Evolutionary conservation across 345 rosid genomes (phyloP), one percentile per base, ranked within the genome.

Genomic region (Hibiscus mutabilis): DNA sequence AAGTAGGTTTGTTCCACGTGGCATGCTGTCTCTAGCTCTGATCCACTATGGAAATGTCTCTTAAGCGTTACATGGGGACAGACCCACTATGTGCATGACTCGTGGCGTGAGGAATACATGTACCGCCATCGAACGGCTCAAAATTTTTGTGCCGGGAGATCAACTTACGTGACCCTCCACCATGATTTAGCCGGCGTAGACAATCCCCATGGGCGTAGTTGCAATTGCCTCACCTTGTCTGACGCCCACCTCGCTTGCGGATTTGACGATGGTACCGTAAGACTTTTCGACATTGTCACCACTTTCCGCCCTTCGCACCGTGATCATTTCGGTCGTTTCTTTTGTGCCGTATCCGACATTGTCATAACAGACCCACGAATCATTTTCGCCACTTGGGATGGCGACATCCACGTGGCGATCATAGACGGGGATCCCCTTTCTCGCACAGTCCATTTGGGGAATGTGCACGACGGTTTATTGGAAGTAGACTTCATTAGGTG

Each of bases 1-100:
- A 44, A 61, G 73, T 81, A 92, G 98, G 96, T 92, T 0, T 92
- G 97, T 55, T 80, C 96, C 70, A 95, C 95, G 79, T 95, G 97
- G 99, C 96, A 82, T 4, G 90, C 96, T 2, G 86, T 90, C 2
- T 92, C 92, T 12, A 87, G 84, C 0, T 92, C 91, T 11, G 88
- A 92, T 66, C 87, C 79, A 7, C 86, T 95, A 16, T 95, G 97
- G 99, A 84, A 75, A 35, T 82, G 85, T 2, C 87, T 95, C 19
- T 73, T 86, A 6, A 80, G 71, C 5, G 71, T 46, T n/a, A 77
- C 92, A 15, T 95, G 99, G 99, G 85, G 70, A 35, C 82, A 85
- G 66, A 75, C 82, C 58, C 76, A 51, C 16, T 77, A 76, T 37
- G 66, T 70, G 46, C 91, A 68, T 6, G 77, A 76, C 73, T 84